Evolutionary conservation across 257 asterid species (phyloP), one percentile per base, ranked within the genome.

Genomic region (Gardenia jasminoides): DNA sequence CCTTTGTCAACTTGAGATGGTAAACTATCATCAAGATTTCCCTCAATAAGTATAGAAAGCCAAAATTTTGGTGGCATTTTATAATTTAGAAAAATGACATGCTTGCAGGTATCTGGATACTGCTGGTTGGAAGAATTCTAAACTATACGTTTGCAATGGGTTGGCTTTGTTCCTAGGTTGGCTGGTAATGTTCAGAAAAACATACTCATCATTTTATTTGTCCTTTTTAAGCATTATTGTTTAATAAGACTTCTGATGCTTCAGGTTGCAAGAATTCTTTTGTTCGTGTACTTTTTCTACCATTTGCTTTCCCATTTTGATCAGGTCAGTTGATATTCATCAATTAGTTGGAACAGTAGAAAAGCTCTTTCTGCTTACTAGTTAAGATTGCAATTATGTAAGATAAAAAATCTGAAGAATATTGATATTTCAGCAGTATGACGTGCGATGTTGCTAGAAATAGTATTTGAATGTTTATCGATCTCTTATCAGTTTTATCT

Each of bases 1-100:
- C 99, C 11, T 93, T 88, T 81, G 93, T 95, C 75, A 95, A 95
- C 83, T 81, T 93, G 48, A 90, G 99, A 95, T 95, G 99, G 99
- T 93, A 83, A 85, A 69, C 30, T 52, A 61, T 28, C 47, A 47
- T 41, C 30, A 30, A n/a, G 43, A 46, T 26, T 77, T 7, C 74
- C 4, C 13, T 44, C 70, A 69, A 9, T 39, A 41, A 28, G 20
- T 39, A 30, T 15, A 70, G 41, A 12, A 54, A 76, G 33, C 10
- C 46, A 56, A 11, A 16, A 41, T 48, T 36, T 77, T 69, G 68
- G 74, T 39, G 78, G 76, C 67, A 72, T 82, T 48, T 28, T 44
- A 78, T 3, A 9, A 31, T 61, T 61, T 76, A 62, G 41, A 26
- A 16, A 7, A 61, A 61, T 61, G 39, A 15, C 6, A 24, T 56